Conservation (phyloP, 108 stramenopile species). For the Pelagomonas calceolata region DNA sequence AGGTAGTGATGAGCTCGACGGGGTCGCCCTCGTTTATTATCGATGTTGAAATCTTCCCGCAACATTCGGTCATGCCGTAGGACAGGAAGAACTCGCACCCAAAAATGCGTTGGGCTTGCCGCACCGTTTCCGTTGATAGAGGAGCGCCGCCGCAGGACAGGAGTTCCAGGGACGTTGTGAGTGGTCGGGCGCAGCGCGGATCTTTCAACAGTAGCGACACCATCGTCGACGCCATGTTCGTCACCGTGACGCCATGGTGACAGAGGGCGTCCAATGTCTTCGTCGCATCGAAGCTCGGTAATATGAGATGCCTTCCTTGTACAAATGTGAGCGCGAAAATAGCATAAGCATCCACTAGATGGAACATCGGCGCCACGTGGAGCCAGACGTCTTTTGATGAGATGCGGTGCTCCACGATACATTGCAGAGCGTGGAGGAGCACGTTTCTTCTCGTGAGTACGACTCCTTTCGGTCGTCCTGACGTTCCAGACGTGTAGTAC, state of each 20-base stretch:
- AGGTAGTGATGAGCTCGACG: not conserved
- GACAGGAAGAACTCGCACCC: not conserved
- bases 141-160: not conserved
- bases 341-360: constrained; percentile 6
- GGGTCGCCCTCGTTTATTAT: not conserved
- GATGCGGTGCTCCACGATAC: not conserved
- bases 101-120: not conserved
- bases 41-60: not conserved
- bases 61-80: not conserved
- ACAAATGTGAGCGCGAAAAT: constrained; percentile 5
- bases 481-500: constrained; percentile 29
- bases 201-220: not conserved
- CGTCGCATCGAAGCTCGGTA: not conserved
- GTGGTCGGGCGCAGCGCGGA: not conserved
- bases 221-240: not conserved
- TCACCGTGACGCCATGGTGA: not conserved
- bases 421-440: not conserved
- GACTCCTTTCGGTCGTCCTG: constrained; percentile 30
- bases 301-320: not conserved
- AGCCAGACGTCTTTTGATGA: not conserved
- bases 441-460: constrained; percentile 16
- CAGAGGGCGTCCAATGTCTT: not conserved
- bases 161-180: not conserved
- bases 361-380: constrained; percentile 10
- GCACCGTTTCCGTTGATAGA: not conserved